Conservation (phyloP, 2,329 filamentous ascomycete genomes). For the Apiospora malaysiana region DNA sequence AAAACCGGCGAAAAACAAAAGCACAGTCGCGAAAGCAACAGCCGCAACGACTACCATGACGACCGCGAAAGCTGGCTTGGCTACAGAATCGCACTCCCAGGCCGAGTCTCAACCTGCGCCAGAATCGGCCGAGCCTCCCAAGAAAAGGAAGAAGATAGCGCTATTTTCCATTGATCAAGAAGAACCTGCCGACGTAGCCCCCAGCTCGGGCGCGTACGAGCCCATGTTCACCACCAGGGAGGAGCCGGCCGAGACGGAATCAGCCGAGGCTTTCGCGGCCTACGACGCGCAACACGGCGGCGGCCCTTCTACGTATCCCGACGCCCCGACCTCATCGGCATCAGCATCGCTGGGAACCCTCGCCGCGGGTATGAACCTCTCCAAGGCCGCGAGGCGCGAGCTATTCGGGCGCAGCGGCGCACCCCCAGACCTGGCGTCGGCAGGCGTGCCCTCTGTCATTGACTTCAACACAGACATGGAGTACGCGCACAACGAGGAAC, state of each 20-base stretch:
- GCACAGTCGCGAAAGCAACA: slow-evolving; percentile 41
- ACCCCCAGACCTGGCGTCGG: slow-evolving; percentile 36
- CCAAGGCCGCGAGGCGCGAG: slow-evolving; percentile 77
- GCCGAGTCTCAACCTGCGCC: slow-evolving; percentile 29
- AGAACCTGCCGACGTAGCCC: slow-evolving; percentile 21
- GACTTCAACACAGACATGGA: slow-evolving; percentile 90
- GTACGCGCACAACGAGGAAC: slow-evolving; percentile 82
- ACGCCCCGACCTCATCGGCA: neutral
- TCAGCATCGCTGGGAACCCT: slow-evolving; percentile 70
- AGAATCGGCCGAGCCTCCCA: slow-evolving; percentile 33
- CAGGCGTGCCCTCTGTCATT: slow-evolving; percentile 64
- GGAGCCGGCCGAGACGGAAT: slow-evolving; percentile 34
- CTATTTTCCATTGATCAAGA: slow-evolving; percentile 67
- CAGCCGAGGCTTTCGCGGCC: slow-evolving; percentile 38
- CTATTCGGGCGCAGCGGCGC: slow-evolving; percentile 76
- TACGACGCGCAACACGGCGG: slow-evolving; percentile 40
- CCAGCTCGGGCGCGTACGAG: slow-evolving; percentile 50
- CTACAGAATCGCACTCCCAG: slow-evolving; percentile 20
- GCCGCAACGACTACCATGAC: slow-evolving; percentile 23
- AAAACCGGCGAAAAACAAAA: slow-evolving; percentile 73
- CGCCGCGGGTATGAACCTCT: slow-evolving; percentile 79
- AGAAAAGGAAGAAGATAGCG: slow-evolving; percentile 66
- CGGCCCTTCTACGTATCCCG: slow-evolving; percentile 27
- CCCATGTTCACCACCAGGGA: slow-evolving; percentile 53
- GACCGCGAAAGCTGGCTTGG: slow-evolving; percentile 24